phyloP scores from a whole-genome alignment of 176 grass and related monocot species.

The Eragrostis curvula region DNA sequence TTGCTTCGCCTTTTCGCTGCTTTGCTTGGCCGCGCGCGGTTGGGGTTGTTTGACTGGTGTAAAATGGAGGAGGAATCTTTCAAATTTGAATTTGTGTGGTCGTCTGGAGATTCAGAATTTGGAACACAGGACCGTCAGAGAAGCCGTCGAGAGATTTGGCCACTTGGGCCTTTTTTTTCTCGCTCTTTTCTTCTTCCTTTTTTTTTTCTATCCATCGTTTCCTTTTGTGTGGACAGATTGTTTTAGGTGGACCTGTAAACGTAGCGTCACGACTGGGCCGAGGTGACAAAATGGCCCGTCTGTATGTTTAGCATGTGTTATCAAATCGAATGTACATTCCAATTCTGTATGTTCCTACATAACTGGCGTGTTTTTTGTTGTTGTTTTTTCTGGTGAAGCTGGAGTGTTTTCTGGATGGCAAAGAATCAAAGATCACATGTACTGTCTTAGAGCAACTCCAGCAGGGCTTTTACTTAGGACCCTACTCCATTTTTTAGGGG shows the following conservation, averaged over 20 bases:
- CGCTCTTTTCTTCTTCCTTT: neutral
- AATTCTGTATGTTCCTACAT: too few species aligned
- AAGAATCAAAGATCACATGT: too few species aligned
- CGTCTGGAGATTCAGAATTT: neutral
- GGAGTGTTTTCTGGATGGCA: too few species aligned
- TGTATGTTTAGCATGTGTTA: slow-evolving; percentile 48
- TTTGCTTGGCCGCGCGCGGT: neutral
- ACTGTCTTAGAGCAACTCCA: too few species aligned
- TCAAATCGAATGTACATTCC: neutral
- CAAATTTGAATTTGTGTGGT: slow-evolving; percentile 26
- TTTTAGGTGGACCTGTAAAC: neutral
- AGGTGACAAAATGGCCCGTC: neutral
- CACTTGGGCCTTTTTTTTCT: slow-evolving; percentile 7
- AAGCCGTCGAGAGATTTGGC: neutral
- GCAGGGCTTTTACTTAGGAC: too few species aligned
- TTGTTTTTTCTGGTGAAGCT: too few species aligned
- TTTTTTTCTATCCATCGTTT: neutral
- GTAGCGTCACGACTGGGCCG: slow-evolving; percentile 20
- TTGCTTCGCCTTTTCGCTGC: too few species aligned
- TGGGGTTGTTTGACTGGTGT: neutral
- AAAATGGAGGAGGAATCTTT: neutral
- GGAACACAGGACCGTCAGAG: too few species aligned
- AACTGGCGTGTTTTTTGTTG: too few species aligned
- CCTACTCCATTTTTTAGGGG: too few species aligned
- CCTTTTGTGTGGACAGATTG: neutral